Percentiles rank a stretch among this genome's conserved stretches.
These are phyloP conservation scores for Colletotrichum sp. DNA, from an alignment of 2,329 filamentous ascomycete genomes.

Conservation along the genomic window DNA sequence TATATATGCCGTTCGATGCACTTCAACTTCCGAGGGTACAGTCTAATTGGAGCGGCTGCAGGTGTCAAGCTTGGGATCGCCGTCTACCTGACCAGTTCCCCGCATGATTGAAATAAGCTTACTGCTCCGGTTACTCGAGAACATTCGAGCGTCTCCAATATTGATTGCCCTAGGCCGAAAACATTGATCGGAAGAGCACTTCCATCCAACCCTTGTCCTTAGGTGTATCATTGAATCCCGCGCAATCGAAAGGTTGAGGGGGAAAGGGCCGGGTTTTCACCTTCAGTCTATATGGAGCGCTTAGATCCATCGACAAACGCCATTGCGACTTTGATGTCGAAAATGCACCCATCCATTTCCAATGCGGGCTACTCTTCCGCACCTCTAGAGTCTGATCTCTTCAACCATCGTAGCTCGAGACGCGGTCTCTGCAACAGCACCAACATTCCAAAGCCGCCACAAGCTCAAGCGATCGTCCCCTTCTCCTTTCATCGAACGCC, in stretches of 20 bases:
- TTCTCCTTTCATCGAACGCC: too few species aligned
- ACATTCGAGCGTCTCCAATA: background rate
- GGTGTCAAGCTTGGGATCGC: background rate
- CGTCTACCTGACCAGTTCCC: background rate
- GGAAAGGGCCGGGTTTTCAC: background rate
- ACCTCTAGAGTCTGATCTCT: background rate
- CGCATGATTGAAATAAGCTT: background rate
- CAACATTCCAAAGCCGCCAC: accelerated
- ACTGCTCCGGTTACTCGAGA: background rate
- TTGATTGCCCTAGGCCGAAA: background rate
- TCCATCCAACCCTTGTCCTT: background rate
- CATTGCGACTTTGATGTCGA: background rate
- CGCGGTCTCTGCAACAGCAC: background rate
- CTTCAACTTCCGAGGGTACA: background rate
- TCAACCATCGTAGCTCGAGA: background rate
- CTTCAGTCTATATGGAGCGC: background rate
- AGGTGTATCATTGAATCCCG: background rate
- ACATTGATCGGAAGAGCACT: background rate
- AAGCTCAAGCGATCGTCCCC: accelerated
- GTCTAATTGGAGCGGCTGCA: background rate
- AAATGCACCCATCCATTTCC: background rate
- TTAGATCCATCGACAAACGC: background rate
- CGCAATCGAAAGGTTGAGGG: background rate
- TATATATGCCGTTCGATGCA: background rate
- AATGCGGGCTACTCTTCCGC: accelerated